Evolutionary conservation across 371 early-diverging fungal species (phyloP), one percentile per base, ranked within the genome.

Genomic region (Apophysomyces elegans): DNA sequence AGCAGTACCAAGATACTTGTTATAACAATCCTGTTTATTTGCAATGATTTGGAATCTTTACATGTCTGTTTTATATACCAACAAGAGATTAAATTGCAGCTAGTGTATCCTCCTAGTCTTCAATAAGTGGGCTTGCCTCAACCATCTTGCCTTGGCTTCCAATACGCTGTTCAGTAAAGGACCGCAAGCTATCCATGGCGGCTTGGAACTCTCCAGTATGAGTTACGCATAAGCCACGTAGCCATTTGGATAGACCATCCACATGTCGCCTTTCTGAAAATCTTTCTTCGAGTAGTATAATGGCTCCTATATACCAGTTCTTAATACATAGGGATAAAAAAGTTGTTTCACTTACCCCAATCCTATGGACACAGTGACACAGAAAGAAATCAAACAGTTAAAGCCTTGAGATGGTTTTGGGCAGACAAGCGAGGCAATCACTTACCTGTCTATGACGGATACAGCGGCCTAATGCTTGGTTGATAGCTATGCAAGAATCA

Each of bases 391-490:
- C 43, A 1, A 8, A 44, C 16, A 5, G 35, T 39, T 4, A 18
- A 4, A 38, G 37, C 39, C 11, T 9, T 26, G 14, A 39, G 11
- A 14, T 4, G 35, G 46, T 9, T n/a, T 26, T 26, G 32, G 32
- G 0, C 37, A 66, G 21, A 54, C 18, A 12, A 74, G 11, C 13
- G 16, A 45, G 1, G n/a, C 8, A 7, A 87, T 58, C 84, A 35
- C 14, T 54, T 70, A 79, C 98, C 57, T 89, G 85, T 62, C 86
- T 84, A 69, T 99, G 99, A n/a, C 99, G 86, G 39, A 99, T 90
- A 61, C 92, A 94, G 57, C 99, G 79, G 12, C 99, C 99, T 12
- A 98, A 70, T 0, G 98, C 99, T 76, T 99, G 99, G 70, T 98
- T 99, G 45, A 95, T 90, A 5, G 99, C 96, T 81, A 62, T 16